These are phyloP conservation scores for Calonectria multiphialidica DNA, from an alignment of 2,329 filamentous ascomycete species.

Conservation along the genomic window DNA sequence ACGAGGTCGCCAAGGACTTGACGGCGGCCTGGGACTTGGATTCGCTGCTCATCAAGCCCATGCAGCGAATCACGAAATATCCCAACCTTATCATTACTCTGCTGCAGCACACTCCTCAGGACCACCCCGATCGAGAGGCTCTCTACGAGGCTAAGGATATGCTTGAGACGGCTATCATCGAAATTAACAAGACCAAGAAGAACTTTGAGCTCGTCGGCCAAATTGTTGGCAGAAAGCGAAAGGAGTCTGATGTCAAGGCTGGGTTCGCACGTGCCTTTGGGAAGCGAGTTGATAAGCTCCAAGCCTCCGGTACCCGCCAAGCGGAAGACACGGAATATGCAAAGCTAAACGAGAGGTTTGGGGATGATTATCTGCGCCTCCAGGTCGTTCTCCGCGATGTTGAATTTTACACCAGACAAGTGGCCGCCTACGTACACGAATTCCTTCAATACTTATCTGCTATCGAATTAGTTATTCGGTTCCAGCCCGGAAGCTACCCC, in stretches of 20 bases:
- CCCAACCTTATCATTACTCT: slow-evolving; percentile 87
- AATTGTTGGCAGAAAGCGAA: slow-evolving; percentile 86
- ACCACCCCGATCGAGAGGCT: slow-evolving; percentile 84
- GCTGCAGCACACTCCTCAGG: slow-evolving; percentile 80
- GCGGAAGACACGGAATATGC: slow-evolving; percentile 87
- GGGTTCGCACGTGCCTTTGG: slow-evolving; percentile 91
- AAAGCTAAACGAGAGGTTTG: slow-evolving; percentile 86
- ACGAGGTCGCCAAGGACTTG: slow-evolving; percentile 90
- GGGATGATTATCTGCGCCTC: slow-evolving; percentile 90
- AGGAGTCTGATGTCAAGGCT: slow-evolving; percentile 88
- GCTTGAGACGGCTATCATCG: slow-evolving; percentile 77
- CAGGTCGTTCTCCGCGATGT: slow-evolving; percentile 94
- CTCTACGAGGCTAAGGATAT: slow-evolving; percentile 67
- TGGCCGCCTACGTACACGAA: slow-evolving; percentile 82
- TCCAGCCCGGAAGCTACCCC: slow-evolving; percentile 78
- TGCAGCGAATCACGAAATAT: slow-evolving; percentile 95
- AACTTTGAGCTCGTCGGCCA: slow-evolving; percentile 93
- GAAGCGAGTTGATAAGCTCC: slow-evolving; percentile 85
- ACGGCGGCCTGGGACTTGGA: slow-evolving; percentile 96
- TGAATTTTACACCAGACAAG: slow-evolving; percentile 90
- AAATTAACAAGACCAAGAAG: slow-evolving; percentile 97
- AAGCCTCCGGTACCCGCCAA: slow-evolving; percentile 71
- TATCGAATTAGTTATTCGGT: slow-evolving; percentile 84
- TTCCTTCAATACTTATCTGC: slow-evolving; percentile 85
- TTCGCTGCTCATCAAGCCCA: slow-evolving; percentile 96